Base-by-base conservation (phyloP, 2,329 filamentous ascomycete genomes). In the Paraconiothyrium sp. region DNA sequence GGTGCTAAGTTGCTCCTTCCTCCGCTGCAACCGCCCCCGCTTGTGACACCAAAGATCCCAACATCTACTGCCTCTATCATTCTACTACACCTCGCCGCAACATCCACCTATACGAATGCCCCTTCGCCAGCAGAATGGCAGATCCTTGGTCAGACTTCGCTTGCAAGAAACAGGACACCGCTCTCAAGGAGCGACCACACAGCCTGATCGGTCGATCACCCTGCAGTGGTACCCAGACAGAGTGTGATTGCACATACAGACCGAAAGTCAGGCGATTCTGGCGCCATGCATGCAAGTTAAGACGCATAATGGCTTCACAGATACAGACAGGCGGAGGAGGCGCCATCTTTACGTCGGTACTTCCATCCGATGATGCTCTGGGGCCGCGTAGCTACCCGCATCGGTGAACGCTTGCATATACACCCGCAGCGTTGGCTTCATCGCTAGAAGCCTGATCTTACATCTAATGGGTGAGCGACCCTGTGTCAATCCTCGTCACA, bases 371-470 rank as follows among this genome's bases (percentile, higher is more conserved):
- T 46, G 6, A 32, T 32, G 37, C 47, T 56, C 46, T 47, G 16
- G 48, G 39, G 41, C 34, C 32, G 60, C 54, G 48, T 55, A 47
- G 39, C 44, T 58, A 64, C 63, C 67, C 61, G 58, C 62, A 66
- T 65, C 64, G 58, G 63, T 67, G 47, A 52, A 54, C 44, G 35
- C 44, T 57, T 62, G 65, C 63, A 62, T 57, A 61, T 58, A 48
- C 35, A 22, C 16, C 34, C 56, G 59, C 50, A 41, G 43, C n/a
- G 35, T 37, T 61, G 22, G 50, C 44, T 55, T 35, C 37, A 54
- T 24, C 47, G 32, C 50, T 14, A 37, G 22, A 14, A 20, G 52
- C 48, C 14, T 59, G 24, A 22, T 32, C 34, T 22, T 20, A 34
- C 52, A 32, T 46, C 22, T 56, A 47, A 66, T 65, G 60, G 62